Percentiles rank a stretch among this genome's conserved stretches.
Evolutionary conservation across 2,329 filamentous ascomycete genomes (phyloP).

Genomic region (Colletotrichum cuscutae): DNA sequence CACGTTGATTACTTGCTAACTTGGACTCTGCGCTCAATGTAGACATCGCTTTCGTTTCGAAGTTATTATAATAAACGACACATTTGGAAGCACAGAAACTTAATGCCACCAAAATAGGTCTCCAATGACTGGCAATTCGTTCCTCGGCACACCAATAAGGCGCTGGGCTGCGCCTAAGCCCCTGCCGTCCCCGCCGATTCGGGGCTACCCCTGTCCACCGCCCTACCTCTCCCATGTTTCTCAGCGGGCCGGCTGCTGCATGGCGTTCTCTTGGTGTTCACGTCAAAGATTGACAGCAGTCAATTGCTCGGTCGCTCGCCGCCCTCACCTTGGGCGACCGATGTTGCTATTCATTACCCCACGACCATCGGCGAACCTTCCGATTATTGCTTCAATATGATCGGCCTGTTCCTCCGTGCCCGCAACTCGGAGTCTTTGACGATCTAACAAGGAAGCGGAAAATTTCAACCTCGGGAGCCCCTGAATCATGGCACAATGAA

Average conservation of each 20-base stretch:
- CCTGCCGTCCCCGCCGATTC: constrained; percentile 25
- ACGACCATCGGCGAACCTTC: constrained; percentile 3
- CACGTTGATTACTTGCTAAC: not conserved
- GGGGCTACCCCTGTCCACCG: constrained; percentile 20
- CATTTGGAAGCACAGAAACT: not conserved
- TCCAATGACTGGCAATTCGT: constrained; percentile 6
- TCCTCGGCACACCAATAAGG: constrained; percentile 18
- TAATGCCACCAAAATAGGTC: constrained; percentile 29
- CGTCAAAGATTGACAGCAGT: not conserved
- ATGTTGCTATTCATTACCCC: not conserved
- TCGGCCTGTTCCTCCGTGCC: not conserved
- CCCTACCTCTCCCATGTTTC: constrained; percentile 23
- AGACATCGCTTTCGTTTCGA: constrained; percentile 14
- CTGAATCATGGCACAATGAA: constrained; percentile 7
- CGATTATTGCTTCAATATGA: not conserved
- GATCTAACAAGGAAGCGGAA: not conserved
- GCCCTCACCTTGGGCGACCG: constrained; percentile 3
- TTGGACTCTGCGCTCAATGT: not conserved
- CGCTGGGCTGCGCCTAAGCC: constrained; percentile 26
- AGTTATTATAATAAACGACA: constrained; percentile 7
- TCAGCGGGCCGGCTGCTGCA: constrained; percentile 30
- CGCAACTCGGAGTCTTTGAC: not conserved
- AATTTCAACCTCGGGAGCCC: not conserved
- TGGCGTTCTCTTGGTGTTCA: constrained; percentile 22
- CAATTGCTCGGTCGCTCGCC: constrained; percentile 16